Evolutionary conservation across 2,329 filamentous ascomycete genomes (phyloP), one percentile per base, ranked within the genome.

Genomic region (Penicillium glabrum): DNA sequence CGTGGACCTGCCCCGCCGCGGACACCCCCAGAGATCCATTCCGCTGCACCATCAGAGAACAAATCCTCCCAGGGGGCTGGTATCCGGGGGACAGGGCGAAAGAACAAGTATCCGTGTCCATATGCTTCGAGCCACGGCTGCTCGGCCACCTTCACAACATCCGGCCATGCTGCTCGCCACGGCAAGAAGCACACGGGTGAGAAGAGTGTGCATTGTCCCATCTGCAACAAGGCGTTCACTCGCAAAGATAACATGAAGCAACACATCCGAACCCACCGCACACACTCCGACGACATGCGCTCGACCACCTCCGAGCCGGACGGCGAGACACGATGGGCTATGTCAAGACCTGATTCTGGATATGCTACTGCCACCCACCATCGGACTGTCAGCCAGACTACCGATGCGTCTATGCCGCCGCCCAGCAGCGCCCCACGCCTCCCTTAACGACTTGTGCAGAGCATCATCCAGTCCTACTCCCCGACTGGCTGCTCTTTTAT

Each of bases 241-340:
- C 82, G 85, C 61, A 88, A 88, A 67, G 85, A 88, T 75, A 88
- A 88, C 72, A 88, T 88, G 85, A 86, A 88, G 72, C 85, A 88
- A 70, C 85, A 88, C 64, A 84, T 85, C 44, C 79, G 85, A 35
- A 88, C 85, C 1, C 85, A 88, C 68, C 72, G 74, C 35, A 70
- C 68, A 0, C 69, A 71, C 45, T 72, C 70, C 0, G 68, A 75
- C 21, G 72, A 73, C 2, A 69, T 68, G 61, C 67, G 67, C 6
- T 63, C 67, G 10, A 61, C 51, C 8, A 39, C 51, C 5, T 66
- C 61, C 1, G 62, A 67, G 23, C 44, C 63, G 0, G 64, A 66
- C 14, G 26, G 48, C 3, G 64, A 66, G 24, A 24, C 39, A 14
- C 51, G 63, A 21, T 66, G 64, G 64, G 39, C 33, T 1, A 44